Base-by-base conservation (phyloP, 305 asterid species). In the Salvia sclarea region DNA sequence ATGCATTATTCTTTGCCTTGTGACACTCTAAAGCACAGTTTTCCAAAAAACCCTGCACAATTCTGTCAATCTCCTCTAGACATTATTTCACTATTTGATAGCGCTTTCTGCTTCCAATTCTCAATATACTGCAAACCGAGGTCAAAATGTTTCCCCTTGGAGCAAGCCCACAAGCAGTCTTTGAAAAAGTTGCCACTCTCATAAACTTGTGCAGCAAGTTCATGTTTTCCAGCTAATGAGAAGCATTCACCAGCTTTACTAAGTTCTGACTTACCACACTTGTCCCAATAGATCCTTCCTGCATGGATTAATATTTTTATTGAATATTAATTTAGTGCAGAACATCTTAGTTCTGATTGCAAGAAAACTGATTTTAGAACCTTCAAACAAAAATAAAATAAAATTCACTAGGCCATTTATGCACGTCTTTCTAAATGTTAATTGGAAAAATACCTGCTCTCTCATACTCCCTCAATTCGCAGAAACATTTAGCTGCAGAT, bases 211-310 rank as follows among this genome's bases (percentile, higher is more conserved):
- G 91, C 86, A 0, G 94, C 93, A 61, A 58, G 76, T 49, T 69
- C 57, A 68, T 81, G 69, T 50, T 66, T 58, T 44, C 78, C 82
- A 10, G 90, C 93, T 64, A 76, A 61, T 22, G 49, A 72, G 74
- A 90, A 90, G 70, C 95, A 90, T 68, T 87, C 95, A 0, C 89
- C 96, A 8, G 93, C 91, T 75, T 79, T 88, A 58, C 69, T 47
- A 13, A 83, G 53, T 49, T 75, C 88, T 2, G 78, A 45, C 24
- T 43, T 64, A 25, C 85, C 83, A 55, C 86, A 80, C 58, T 83
- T 85, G 31, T 79, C 80, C 60, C 78, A 43, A 76, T 90, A 89
- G 62, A 87, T 81, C 54, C 25, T 69, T 47, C 95, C 95, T 89
- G 64, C 57, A 68, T n/a, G 35, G 43, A 37, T 37, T 3, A 37